Percentiles rank a stretch among this genome's conserved stretches.
Evolutionary conservation across 1,139 yeast genomes (phyloP).

Genomic region (Magnusiomyces tetraspermus): DNA sequence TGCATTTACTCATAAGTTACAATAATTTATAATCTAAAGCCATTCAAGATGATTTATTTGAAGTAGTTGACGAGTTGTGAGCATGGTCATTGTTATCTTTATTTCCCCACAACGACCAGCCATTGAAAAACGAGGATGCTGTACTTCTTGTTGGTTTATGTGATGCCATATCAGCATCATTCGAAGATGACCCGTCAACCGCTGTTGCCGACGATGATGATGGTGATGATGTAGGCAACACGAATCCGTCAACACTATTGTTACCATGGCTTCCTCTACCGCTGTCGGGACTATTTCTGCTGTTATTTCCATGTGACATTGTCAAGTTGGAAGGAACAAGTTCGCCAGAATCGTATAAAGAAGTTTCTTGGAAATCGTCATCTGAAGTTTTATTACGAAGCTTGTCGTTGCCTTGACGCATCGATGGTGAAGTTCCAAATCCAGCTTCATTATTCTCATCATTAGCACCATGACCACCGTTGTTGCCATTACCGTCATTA

Average conservation of each 20-base stretch:
- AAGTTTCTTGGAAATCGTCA: neutral
- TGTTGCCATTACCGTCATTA: neutral
- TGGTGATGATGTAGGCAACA: no score
- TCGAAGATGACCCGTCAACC: no score
- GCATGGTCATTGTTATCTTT: neutral
- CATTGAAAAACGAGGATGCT: slow-evolving; percentile 2
- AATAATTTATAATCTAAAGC: no score
- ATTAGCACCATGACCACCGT: no score
- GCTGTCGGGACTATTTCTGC: no score
- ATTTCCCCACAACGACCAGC: slow-evolving; percentile 14
- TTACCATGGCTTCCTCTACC: no score
- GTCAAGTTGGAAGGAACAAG: neutral
- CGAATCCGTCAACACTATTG: no score
- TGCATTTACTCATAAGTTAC: no score
- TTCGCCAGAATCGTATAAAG: neutral
- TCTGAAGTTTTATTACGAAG: neutral
- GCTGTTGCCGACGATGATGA: neutral
- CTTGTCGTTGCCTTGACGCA: no score
- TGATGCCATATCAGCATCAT: neutral
- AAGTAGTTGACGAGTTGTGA: neutral
- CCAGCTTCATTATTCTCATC: no score
- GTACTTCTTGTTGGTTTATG: neutral
- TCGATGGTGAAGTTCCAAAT: no score
- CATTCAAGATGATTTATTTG: neutral
- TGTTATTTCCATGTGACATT: no score